Evolutionary conservation across 129 eudicot genomes (phyloP), one percentile per base, ranked within the genome.

Genomic region (Erigeron canadensis): DNA sequence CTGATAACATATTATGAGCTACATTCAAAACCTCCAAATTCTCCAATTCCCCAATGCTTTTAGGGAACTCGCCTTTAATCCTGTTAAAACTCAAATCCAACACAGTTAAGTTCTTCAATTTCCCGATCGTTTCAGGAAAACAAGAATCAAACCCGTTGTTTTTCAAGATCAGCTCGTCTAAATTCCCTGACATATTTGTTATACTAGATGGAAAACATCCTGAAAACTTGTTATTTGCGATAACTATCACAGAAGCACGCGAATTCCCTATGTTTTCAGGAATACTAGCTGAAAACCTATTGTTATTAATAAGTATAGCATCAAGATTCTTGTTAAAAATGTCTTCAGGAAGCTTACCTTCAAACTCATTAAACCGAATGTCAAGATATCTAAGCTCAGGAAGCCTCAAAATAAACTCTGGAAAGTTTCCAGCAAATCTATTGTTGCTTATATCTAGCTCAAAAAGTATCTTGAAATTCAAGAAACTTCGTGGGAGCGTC

Each of bases 381-480:
- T 91, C 95, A 18, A 91, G 86, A 64, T 77, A 91, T 6, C 59
- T 74, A 41, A 88, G 85, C 17, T 51, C 41, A 0, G 91, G 88
- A 41, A 91, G 75, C 8, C 73, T 67, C 39, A 91, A 70, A 10
- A 88, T 67, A 73, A 80, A 70, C 21, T 18, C 11, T n/a, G 97
- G 97, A 61, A 88, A 91, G 11, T 70, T 45, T 0, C 96, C 97
- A 5, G 81, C 86, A 17, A 91, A 86, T 0, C 92, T 79, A 58
- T 91, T 91, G 65, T 91, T 91, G 70, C 97, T 91, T 12, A 91
- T 54, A 78, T 91, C 97, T 6, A 91, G 73, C 84, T 91, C 96
- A 18, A 58, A 79, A 8, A 91, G 80, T 23, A 88, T 58, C 75
- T 82, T 78, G 16, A 88, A 63, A 62, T 83, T 88, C 53, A 56